phyloP scores from a whole-genome alignment of 1,284 basidiomycete genomes.

The Ustilago xerochloae region DNA sequence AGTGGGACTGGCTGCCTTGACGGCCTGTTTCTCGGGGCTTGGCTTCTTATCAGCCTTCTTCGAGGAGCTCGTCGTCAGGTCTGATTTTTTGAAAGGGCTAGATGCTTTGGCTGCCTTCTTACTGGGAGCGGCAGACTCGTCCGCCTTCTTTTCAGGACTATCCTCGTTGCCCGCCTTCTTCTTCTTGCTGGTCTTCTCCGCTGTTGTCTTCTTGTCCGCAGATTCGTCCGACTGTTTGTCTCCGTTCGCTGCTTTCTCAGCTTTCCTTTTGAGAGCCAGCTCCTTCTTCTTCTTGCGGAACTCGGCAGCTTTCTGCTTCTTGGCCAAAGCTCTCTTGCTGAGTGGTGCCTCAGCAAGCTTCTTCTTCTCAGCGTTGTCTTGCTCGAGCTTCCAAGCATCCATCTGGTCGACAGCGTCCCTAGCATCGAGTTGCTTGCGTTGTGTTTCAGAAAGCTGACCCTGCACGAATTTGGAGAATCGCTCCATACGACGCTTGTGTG shows the following conservation, averaged over 20 bases:
- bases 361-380: conserved; percentile 18
- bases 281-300: conserved; percentile 36
- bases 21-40: neutral
- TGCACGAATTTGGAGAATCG: conserved; percentile 36
- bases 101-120: neutral
- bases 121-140: neutral
- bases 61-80: neutral
- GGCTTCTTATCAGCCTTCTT: neutral
- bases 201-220: neutral
- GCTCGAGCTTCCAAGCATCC: conserved; percentile 33
- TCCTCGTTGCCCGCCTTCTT: conserved; percentile 1
- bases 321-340: conserved; percentile 19
- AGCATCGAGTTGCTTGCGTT: conserved; percentile 30
- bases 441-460: conserved; percentile 17
- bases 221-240: neutral
- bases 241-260: conserved; percentile 3
- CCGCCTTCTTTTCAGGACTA: neutral
- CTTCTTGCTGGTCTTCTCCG: neutral
- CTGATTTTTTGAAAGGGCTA: neutral
- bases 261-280: conserved; percentile 22
- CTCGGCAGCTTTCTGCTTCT: conserved; percentile 36
- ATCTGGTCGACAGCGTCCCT: conserved; percentile 45
- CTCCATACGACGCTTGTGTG: conserved; percentile 36
- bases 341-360: conserved; percentile 24
- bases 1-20: neutral